Evolutionary conservation across 2,329 filamentous ascomycete genomes (phyloP).

Genomic region (Stagonosporopsis chrysanthemi): DNA sequence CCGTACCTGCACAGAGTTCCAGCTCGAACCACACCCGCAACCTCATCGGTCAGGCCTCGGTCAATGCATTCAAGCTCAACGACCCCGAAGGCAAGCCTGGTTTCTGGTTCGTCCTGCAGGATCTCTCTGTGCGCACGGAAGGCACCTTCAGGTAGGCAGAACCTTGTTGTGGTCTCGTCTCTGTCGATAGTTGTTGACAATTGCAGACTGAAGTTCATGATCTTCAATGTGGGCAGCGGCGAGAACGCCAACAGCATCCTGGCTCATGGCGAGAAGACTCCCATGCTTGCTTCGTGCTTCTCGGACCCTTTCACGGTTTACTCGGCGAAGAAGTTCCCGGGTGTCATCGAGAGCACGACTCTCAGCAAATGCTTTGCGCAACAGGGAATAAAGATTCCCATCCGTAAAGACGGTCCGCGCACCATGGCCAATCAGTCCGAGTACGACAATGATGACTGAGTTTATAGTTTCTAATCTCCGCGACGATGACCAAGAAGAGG

Average conservation of each 20-base stretch:
- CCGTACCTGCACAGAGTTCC: slow-evolving; percentile 44
- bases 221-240: slow-evolving; percentile 79
- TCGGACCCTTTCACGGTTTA: slow-evolving; percentile 92
- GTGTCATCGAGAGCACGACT: slow-evolving; percentile 90
- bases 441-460: slow-evolving; percentile 52
- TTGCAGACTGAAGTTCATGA: slow-evolving; percentile 72
- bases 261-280: slow-evolving; percentile 74
- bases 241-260: slow-evolving; percentile 63
- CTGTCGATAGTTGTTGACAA: not conserved
- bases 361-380: slow-evolving; percentile 91
- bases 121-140: slow-evolving; percentile 92
- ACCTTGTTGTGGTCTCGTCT: not conserved
- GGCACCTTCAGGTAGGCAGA: slow-evolving; percentile 79
- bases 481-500: not conserved
- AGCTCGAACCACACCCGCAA: slow-evolving; percentile 84
- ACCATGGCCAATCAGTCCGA: slow-evolving; percentile 54
- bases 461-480: not conserved
- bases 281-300: slow-evolving; percentile 84
- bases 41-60: slow-evolving; percentile 88
- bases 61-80: slow-evolving; percentile 83
- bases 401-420: slow-evolving; percentile 80
- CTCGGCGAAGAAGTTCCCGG: slow-evolving; percentile 97
- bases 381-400: slow-evolving; percentile 97
- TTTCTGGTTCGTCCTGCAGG: slow-evolving; percentile 96
- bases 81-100: slow-evolving; percentile 83